phyloP scores from a whole-genome alignment of 2,329 filamentous ascomycete genomes.

The Aureobasidium sp. region DNA sequence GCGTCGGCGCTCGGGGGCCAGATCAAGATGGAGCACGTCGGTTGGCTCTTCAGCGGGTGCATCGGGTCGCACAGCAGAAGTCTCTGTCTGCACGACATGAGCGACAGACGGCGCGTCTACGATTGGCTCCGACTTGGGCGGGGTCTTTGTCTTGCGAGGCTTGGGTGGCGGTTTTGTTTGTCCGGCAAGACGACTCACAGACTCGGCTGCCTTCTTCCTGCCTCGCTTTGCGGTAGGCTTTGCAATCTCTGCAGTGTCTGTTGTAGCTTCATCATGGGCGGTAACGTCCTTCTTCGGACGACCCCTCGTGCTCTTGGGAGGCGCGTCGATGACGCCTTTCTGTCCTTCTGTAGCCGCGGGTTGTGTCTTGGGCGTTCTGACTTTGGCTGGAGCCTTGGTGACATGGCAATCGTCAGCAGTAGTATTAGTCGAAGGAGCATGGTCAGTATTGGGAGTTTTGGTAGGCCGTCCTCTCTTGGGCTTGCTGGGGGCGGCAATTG shows the following conservation, averaged over 20 bases:
- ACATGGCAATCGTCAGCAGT: neutral
- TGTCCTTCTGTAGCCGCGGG: neutral
- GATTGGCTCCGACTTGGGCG: neutral
- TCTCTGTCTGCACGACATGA: neutral
- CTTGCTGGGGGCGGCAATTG: neutral
- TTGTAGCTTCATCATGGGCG: neutral
- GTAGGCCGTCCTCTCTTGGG: neutral
- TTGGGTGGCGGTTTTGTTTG: neutral
- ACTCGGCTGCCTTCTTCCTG: neutral
- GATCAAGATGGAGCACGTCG: conserved; percentile 6
- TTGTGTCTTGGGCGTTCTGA: neutral
- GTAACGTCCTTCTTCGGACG: conserved; percentile 2
- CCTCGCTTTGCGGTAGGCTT: neutral
- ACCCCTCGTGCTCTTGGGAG: neutral
- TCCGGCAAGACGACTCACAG: neutral
- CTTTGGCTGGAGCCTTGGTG: neutral
- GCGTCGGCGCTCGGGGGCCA: neutral
- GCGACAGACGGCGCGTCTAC: neutral
- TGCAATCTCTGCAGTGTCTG: neutral
- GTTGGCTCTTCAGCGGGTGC: neutral
- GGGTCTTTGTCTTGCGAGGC: neutral
- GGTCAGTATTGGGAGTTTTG: neutral
- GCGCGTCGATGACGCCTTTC: neutral
- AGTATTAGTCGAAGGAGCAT: neutral
- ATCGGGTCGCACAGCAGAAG: neutral